Conservation (phyloP, 2,329 filamentous ascomycete species). For the Thermothelomyces thermophilus region DNA sequence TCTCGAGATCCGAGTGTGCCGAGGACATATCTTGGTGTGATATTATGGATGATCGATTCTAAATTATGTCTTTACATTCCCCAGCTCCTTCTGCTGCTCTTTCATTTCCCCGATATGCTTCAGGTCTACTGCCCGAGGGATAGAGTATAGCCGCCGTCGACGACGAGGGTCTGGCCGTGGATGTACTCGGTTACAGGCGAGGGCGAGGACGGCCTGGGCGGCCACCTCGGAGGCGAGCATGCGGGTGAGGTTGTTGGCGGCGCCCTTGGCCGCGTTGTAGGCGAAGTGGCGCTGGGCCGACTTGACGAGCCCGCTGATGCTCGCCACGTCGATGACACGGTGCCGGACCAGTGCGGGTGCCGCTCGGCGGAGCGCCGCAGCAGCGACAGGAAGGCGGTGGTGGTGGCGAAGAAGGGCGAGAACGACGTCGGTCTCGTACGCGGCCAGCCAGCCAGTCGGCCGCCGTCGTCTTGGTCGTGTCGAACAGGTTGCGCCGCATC, state of each 20-base stretch:
- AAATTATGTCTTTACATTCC: too few relatives aligned
- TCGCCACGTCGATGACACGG: conserved; percentile 64
- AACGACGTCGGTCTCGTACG: conserved; percentile 72
- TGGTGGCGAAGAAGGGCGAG: conserved; percentile 57
- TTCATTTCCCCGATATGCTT: too few relatives aligned
- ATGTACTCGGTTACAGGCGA: conserved; percentile 38
- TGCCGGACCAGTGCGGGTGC: conserved; percentile 44
- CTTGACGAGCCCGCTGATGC: conserved; percentile 59
- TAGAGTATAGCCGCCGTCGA: conserved; percentile 49
- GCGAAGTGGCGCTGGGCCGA: conserved; percentile 58
- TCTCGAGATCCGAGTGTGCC: too few relatives aligned
- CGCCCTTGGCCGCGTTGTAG: conserved; percentile 59
- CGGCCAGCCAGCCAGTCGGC: conserved; percentile 64
- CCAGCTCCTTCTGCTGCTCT: too few relatives aligned
- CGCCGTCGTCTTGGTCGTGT: conserved; percentile 49
- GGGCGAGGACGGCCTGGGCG: conserved; percentile 47
- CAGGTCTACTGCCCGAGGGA: conserved; percentile 28
- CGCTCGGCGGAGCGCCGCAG: conserved; percentile 45
- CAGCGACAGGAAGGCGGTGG: conserved; percentile 55
- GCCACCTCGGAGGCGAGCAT: conserved; percentile 58
- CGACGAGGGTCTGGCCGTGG: conserved; percentile 35
- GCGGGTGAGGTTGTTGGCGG: conserved; percentile 56
- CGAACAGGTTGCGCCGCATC: conserved; percentile 59
- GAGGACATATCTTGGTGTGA: too few relatives aligned
- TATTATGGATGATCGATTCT: too few relatives aligned